Base-by-base conservation (phyloP, 2,329 filamentous ascomycete species). In the Aspergillus latus region DNA sequence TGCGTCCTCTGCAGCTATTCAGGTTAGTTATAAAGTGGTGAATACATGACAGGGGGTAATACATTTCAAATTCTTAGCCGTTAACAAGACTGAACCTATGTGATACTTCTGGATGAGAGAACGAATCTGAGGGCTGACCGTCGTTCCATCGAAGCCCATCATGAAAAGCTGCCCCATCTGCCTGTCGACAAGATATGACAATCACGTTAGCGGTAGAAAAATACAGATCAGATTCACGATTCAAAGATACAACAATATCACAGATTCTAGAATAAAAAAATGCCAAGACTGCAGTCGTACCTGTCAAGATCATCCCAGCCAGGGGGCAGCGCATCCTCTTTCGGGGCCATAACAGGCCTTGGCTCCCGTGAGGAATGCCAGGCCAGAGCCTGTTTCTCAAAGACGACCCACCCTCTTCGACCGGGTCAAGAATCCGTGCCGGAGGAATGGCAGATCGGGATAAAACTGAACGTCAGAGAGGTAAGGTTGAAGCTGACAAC, bases 1-100 rank as follows among this genome's bases (percentile, higher is more conserved):
- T 32, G 93, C 92, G 69, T 97, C 89, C 71, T 96, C 87, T 58
- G 92, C 93, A 68, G 92, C 93, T 97, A 72, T 66, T 62, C 52
- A 58, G 60, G 73, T 76, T 63, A 73, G 62, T 46, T 45, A 28
- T 45, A 36, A 9, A 37, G 8, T 2, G 30, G 13, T 11, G 9
- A 40, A 21, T 7, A 32, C 11, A 34, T 29, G 8, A 15, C 7
- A 30, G n/a, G 29, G 36, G 30, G 32, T 26, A 49, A 60, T 74
- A 86, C 84, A 86, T 79, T 84, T 85, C 44, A 86, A 72, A 64
- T 87, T 87, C 71, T 87, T 87, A 46, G 84, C 84, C 43, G 83
- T 84, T 52, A 87, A 72, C 76, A 84, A 68, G 68, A 97, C 89
- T 51, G 91, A 94, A 54, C 94, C 94, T 47, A 99, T 81, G 72